These are phyloP conservation scores for Gossypium arboreum DNA, from an alignment of 345 rosid species.

Conservation along the genomic window DNA sequence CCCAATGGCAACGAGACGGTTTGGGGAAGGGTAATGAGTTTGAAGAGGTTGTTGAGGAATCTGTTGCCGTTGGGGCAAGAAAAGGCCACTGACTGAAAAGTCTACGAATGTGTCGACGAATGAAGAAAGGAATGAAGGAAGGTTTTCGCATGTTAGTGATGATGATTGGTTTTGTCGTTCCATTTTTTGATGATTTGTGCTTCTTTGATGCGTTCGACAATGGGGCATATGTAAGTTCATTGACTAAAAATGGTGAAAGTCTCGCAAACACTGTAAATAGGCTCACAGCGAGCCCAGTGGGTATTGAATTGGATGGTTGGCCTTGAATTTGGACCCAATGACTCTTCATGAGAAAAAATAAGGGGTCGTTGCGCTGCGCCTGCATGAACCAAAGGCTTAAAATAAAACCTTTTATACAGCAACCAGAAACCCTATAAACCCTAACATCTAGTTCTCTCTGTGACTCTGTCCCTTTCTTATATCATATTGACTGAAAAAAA, in stretches of 20 bases:
- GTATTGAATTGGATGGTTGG: neutral
- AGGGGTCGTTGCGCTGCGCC: neutral
- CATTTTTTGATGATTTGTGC: neutral
- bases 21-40: constrained; percentile 46
- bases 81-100: constrained; percentile 58
- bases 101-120: constrained; percentile 86
- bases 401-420: neutral
- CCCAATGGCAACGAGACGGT: constrained; percentile 76
- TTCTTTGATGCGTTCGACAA: neutral
- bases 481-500: neutral
- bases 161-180: neutral
- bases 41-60: constrained; percentile 15
- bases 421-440: constrained; percentile 8
- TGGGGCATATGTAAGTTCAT: neutral
- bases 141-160: constrained; percentile 33
- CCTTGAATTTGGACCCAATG: neutral
- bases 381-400: neutral
- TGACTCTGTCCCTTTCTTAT: neutral
- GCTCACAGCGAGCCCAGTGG: neutral
- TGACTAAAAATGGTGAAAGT: neutral
- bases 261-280: neutral
- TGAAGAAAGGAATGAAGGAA: constrained; percentile 56
- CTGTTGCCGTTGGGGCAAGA: constrained; percentile 35
- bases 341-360: neutral
- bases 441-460: neutral